Percentiles rank a stretch among this genome's conserved stretches.
These are phyloP conservation scores for Gynandropsis gynandra DNA, from an alignment of 345 rosid species.

Conservation along the genomic window DNA sequence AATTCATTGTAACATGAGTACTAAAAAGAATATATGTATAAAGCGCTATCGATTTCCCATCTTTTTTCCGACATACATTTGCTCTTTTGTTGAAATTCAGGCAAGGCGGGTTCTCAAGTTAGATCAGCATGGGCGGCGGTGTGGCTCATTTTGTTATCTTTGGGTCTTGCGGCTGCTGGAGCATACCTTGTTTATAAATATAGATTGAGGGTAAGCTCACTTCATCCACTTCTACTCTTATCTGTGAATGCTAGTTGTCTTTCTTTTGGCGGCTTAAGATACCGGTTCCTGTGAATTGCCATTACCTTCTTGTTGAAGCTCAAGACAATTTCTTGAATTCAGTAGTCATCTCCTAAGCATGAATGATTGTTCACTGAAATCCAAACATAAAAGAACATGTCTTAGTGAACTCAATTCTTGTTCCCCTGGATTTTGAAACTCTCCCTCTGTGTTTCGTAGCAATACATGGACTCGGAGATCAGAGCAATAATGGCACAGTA, in stretches of 20 bases:
- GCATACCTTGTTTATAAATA: slow-evolving; percentile 86
- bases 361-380: no score
- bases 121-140: slow-evolving; percentile 90
- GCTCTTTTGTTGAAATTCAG: slow-evolving; percentile 29
- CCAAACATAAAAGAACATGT: no score
- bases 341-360: no score
- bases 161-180: slow-evolving; percentile 76
- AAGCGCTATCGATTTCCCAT: neutral
- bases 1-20: neutral
- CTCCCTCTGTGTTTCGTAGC: slow-evolving; percentile 36
- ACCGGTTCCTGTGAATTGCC: no score
- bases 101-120: slow-evolving; percentile 60
- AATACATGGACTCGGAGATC: slow-evolving; percentile 96
- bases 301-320: no score
- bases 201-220: slow-evolving; percentile 66
- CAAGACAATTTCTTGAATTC: no score
- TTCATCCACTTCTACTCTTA: neutral
- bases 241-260: neutral
- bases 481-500: slow-evolving; percentile 98
- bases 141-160: slow-evolving; percentile 76
- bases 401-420: no score
- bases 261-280: neutral
- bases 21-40: neutral
- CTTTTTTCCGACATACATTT: neutral
- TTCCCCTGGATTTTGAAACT: no score